phyloP scores from a whole-genome alignment of 2,329 filamentous ascomycete species.

The Pseudocercospora eumusae region DNA sequence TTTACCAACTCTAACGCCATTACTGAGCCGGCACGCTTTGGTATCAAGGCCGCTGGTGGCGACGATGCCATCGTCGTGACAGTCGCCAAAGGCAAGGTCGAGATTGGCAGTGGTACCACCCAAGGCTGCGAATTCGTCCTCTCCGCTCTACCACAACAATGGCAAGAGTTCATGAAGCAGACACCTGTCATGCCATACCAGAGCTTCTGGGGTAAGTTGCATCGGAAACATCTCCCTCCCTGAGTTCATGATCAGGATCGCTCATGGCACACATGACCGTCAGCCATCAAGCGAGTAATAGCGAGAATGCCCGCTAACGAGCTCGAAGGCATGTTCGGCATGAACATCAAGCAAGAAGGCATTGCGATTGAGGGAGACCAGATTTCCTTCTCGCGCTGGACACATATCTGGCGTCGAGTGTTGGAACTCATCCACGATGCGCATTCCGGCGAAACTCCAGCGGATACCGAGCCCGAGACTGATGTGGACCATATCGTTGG shows the following conservation, averaged over 20 bases:
- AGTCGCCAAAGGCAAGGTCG: slow-evolving; percentile 35
- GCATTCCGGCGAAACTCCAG: slow-evolving; percentile 48
- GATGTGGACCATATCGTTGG: slow-evolving; percentile 51
- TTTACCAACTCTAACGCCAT: slow-evolving; percentile 39
- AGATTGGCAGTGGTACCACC: slow-evolving; percentile 31
- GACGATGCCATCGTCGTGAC: slow-evolving; percentile 36
- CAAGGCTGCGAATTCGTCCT: slow-evolving; percentile 42
- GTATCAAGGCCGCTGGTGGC: slow-evolving; percentile 37
- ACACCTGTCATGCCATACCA: slow-evolving; percentile 49
- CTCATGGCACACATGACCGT: background rate
- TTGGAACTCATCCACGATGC: slow-evolving; percentile 53
- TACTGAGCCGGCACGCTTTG: slow-evolving; percentile 34
- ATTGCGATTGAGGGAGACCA: slow-evolving; percentile 52
- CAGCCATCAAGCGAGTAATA: slow-evolving; percentile 25
- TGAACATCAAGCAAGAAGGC: slow-evolving; percentile 53
- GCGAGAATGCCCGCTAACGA: slow-evolving; percentile 21
- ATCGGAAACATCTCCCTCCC: background rate
- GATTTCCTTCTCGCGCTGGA: slow-evolving; percentile 48
- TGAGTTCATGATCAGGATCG: background rate
- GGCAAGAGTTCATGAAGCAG: slow-evolving; percentile 50
- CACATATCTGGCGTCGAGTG: slow-evolving; percentile 51
- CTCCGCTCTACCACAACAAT: slow-evolving; percentile 48
- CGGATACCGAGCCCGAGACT: slow-evolving; percentile 43
- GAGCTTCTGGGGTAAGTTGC: slow-evolving; percentile 48
- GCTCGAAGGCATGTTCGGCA: slow-evolving; percentile 41